A percentile compares a stretch with the other conserved stretches of the same genome.
These are phyloP conservation scores for Fraxinus platypoda DNA, from an alignment of 305 asterid genomes.

Conservation along the genomic window DNA sequence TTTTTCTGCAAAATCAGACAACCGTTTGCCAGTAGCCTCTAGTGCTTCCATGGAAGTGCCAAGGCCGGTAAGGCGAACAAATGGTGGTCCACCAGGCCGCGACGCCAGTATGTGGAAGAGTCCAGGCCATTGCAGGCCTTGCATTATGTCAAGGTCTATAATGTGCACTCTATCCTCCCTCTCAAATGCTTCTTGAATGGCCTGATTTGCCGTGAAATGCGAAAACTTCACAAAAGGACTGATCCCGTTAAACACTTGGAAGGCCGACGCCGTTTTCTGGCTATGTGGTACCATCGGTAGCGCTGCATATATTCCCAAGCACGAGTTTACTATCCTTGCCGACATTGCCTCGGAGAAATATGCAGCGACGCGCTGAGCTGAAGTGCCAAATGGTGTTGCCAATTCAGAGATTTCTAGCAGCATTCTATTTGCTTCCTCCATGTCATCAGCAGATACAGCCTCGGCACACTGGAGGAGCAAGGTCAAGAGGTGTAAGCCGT, in stretches of 20 bases:
- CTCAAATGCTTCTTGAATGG: constrained; percentile 94
- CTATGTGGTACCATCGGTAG: constrained; percentile 60
- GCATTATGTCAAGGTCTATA: constrained; percentile 94
- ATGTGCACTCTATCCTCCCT: constrained; percentile 94
- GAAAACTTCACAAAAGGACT: constrained; percentile 93
- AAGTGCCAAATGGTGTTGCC: constrained; percentile 93
- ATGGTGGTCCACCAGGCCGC: constrained; percentile 90
- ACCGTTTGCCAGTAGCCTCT: constrained; percentile 88
- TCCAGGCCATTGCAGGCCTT: constrained; percentile 98
- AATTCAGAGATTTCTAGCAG: constrained; percentile 81
- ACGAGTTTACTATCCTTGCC: constrained; percentile 75
- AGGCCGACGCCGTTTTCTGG: constrained; percentile 83
- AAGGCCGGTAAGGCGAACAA: constrained; percentile 79
- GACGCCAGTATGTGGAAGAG: constrained; percentile 87
- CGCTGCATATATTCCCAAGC: constrained; percentile 78
- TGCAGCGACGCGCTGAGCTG: constrained; percentile 98
- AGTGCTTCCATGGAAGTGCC: constrained; percentile 84
- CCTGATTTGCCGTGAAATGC: constrained; percentile 95
- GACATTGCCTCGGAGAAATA: constrained; percentile 99
- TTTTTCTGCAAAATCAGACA: constrained; percentile 84
- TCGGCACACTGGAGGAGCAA: constrained; percentile 89
- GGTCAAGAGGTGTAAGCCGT: constrained; percentile 77
- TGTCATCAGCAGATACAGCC: constrained; percentile 73
- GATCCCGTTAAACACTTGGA: constrained; percentile 91
- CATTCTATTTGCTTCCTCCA: constrained; percentile 80